Conservation (phyloP, 192 early-diverging fungal species). For the Gamsiella multidivaricata region DNA sequence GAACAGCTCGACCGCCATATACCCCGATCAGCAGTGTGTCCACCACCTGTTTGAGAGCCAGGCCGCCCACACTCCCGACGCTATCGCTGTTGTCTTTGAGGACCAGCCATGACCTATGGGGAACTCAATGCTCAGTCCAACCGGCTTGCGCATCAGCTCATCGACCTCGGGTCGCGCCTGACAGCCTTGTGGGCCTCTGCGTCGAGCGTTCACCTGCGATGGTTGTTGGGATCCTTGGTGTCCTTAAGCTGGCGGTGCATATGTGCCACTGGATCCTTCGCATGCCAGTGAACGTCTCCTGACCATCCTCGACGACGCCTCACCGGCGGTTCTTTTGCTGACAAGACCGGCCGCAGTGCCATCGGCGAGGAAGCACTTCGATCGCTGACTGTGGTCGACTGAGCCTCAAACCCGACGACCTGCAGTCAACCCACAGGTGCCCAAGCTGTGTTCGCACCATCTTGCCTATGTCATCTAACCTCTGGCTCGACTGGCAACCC, state of each 20-base stretch:
- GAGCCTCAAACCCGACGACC: too few species aligned
- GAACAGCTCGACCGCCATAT: background rate
- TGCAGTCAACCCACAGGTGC: background rate
- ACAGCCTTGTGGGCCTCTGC: background rate
- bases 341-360: slow-evolving; percentile 4
- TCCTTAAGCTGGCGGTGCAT: slow-evolving; percentile 46
- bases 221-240: slow-evolving; percentile 27
- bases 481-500: slow-evolving; percentile 55
- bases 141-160: slow-evolving; percentile 1
- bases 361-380: background rate
- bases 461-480: slow-evolving; percentile 19
- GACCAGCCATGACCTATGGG: slow-evolving; percentile 1
- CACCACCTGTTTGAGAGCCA: slow-evolving; percentile 8
- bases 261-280: slow-evolving; percentile 42
- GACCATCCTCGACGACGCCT: slow-evolving; percentile 27
- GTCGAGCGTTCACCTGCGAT: background rate
- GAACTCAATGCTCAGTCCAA: slow-evolving; percentile 5
- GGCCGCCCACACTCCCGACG: background rate
- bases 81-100: slow-evolving; percentile 1
- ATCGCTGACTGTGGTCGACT: background rate
- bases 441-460: background rate
- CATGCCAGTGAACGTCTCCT: slow-evolving; percentile 31
- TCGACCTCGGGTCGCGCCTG: background rate
- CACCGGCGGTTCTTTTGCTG: background rate
- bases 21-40: background rate